Base-by-base conservation (phyloP, 345 rosid genomes). In the Syzygium grande region DNA sequence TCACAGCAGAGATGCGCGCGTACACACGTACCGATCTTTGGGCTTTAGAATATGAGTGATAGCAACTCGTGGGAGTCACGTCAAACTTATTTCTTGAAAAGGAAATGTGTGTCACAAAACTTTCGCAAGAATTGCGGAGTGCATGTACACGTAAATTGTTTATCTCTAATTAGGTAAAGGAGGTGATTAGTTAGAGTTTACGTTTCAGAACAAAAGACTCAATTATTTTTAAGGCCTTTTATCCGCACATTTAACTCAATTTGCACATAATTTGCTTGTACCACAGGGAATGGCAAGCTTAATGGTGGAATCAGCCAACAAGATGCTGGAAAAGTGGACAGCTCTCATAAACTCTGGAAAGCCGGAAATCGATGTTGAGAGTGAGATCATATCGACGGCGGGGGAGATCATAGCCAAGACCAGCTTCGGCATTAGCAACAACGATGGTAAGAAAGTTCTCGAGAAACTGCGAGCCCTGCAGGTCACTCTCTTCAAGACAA, bases 321-420 rank as follows among this genome's bases (percentile, higher is more conserved):
- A 88, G 58, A 98, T 98, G 99, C 90, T 96, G 84, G 93, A 95
- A 86, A 90, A 90, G 85, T 98, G 99, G 99, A 49, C 77, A 17
- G 83, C 14, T 43, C 90, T 90, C n/a, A 88, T 95, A 78, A 92
- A 88, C 55, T 90, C 95, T 4, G 95, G 96, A n/a, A 83, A 89
- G 41, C 84, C 85, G 0, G 95, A 91, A 21, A 93, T 98, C 52
- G 98, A 98, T 43, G 94, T 95, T 25, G 99, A 95, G 89, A 92
- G 89, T 5, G 98, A 96, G 87, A 93, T 96, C 84, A 93, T 89
- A 29, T 90, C 89, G 29, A 93, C 93, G 4, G 97, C 99, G 0
- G 99, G 98, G 4, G 99, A 98, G 88, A 98, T 98, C 79, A 95
- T 98, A 2, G 98, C 98, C 51, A 95, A 90, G 89, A 92, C 99